phyloP scores from a whole-genome alignment of 192 early-diverging fungal species.

The Coemansia sp. region DNA sequence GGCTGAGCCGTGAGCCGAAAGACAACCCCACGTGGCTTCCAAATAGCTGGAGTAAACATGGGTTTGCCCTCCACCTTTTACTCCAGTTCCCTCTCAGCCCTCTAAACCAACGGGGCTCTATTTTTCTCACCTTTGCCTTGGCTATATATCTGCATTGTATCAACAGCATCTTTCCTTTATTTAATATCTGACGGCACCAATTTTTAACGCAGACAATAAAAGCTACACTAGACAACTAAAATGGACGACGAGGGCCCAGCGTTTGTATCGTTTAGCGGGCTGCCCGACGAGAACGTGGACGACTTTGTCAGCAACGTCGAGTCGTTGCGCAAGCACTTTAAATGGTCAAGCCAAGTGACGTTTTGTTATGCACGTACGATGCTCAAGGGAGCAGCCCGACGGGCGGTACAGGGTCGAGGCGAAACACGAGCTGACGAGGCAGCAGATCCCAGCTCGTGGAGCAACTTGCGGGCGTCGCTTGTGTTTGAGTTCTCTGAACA shows the following conservation, averaged over 20 bases:
- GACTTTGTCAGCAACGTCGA: constrained; percentile 53
- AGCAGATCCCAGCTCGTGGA: constrained; percentile 46
- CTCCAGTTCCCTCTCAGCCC: no score
- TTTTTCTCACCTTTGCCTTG: no score
- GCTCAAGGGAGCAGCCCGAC: constrained; percentile 49
- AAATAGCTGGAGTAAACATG: no score
- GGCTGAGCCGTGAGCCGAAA: no score
- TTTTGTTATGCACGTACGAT: constrained; percentile 54
- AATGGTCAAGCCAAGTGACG: constrained; percentile 52
- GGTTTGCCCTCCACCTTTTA: no score
- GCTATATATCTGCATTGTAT: no score
- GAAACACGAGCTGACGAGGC: constrained; percentile 41
- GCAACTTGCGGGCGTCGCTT: constrained; percentile 34
- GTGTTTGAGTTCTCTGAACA: constrained; percentile 45
- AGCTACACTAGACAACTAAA: no score
- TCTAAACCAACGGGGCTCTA: no score
- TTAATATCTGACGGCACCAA: no score
- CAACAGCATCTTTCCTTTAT: no score
- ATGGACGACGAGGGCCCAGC: constrained; percentile 55
- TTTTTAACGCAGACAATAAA: no score
- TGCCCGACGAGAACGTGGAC: constrained; percentile 41
- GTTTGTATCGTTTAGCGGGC: constrained; percentile 50
- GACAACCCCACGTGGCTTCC: no score
- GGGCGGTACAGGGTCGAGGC: constrained; percentile 18
- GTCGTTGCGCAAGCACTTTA: constrained; percentile 51